Evolutionary conservation across 495 filamentous ascomycete genomes (phyloP), one percentile per base, ranked within the genome.

Genomic region (Talaromyces adpressus): DNA sequence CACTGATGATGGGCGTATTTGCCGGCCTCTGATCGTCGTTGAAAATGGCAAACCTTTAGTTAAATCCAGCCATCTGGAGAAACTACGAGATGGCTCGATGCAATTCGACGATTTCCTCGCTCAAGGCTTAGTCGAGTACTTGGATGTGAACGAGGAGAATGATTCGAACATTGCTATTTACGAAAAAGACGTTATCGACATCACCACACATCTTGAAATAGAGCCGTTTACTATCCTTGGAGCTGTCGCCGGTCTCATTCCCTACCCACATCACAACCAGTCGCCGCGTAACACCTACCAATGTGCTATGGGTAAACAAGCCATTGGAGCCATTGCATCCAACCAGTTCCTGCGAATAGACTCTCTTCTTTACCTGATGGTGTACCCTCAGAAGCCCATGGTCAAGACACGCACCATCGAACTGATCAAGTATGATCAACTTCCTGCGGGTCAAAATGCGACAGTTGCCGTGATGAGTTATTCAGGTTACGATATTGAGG

Each of bases 291-390:
- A 99, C 72, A 99, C 94, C 7, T 99, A 99, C 71, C 94, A 98
- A 78, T 97, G 95, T 74, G 94, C 94, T 75, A 99, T 99, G 94
- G 94, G 94, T 81, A 99, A 99, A 77, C 94, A 99, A 89, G 94
- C 94, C 18, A 97, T 99, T 72, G 94, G 94, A 57, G 91, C 93
- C 20, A 97, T 98, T 72, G 93, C 93, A 12, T 92, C 94, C 65
- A 99, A 99, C 69, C 95, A 98, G 73, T 96, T 96, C 78, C 85
- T 90, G 64, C 88, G 94, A 23, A 94, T 99, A 72, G 94, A 99
- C 70, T 97, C 92, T 3, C 83, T 98, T 30, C 85, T 98, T 20
- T 97, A 98, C 69, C 87, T 96, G 4, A 92, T 98, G 82, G 93
- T 98, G 18, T 99, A 99, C 70, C 94, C 94, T 2, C 94, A 99